Conservation (phyloP, 2,329 filamentous ascomycete genomes). For the Hypoxylon sp. region DNA sequence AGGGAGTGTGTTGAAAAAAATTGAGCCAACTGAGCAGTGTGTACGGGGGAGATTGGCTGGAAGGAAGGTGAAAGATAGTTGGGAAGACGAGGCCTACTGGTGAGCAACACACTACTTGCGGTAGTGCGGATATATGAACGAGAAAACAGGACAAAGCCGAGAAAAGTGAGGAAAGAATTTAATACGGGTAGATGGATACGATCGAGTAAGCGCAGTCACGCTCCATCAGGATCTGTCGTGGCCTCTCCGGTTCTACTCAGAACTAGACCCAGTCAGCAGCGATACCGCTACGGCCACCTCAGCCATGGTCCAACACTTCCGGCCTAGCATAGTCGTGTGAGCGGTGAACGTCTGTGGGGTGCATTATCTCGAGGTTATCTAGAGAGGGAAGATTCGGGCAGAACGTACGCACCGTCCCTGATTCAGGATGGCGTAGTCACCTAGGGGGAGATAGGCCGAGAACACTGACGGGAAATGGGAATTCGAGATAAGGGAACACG, state of each 20-base stretch:
- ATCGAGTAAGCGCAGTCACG: constrained; percentile 40
- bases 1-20: constrained; percentile 21
- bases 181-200: constrained; percentile 30
- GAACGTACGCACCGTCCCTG: constrained; percentile 19
- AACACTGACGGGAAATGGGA: constrained; percentile 30
- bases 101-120: constrained; percentile 18
- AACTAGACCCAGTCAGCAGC: constrained; percentile 32
- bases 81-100: constrained; percentile 24
- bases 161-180: constrained; percentile 20
- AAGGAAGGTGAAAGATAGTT: constrained; percentile 31
- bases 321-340: constrained; percentile 22
- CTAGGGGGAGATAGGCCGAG: constrained; percentile 29
- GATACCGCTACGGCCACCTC: constrained; percentile 34
- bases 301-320: constrained; percentile 1
- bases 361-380: constrained; percentile 25
- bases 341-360: constrained; percentile 32
- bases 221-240: constrained; percentile 16
- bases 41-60: background rate
- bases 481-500: constrained; percentile 38
- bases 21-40: constrained; percentile 7
- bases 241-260: constrained; percentile 31
- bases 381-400: constrained; percentile 29
- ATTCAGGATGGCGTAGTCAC: constrained; percentile 26
- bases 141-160: constrained; percentile 30
- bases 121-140: constrained; percentile 31